phyloP scores from a whole-genome alignment of 495 filamentous ascomycete species.

The Geoglossum glabrum region DNA sequence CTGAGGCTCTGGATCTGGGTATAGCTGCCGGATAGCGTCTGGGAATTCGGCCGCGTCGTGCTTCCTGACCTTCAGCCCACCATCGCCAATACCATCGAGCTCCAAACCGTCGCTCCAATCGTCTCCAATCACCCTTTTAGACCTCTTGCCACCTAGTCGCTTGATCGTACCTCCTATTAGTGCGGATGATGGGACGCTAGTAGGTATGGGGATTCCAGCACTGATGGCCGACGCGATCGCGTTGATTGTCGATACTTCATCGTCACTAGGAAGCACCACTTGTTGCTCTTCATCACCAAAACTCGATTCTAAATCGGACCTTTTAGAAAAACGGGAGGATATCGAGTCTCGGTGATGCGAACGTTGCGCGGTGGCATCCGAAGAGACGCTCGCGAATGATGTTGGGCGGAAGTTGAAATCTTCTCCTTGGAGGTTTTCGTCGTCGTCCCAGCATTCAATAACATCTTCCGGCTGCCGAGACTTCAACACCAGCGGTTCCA shows the following conservation, averaged over 20 bases:
- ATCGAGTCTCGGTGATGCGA: slow-evolving; percentile 50
- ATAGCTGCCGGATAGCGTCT: slow-evolving; percentile 45
- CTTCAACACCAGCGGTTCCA: background rate
- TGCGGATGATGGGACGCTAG: slow-evolving; percentile 81
- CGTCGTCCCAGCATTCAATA: slow-evolving; percentile 80
- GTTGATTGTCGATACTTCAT: slow-evolving; percentile 58
- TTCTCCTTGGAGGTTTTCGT: slow-evolving; percentile 59
- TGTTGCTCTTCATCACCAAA: slow-evolving; percentile 72
- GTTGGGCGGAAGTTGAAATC: slow-evolving; percentile 45
- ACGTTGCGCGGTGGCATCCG: slow-evolving; percentile 24
- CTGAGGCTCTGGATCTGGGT: slow-evolving; percentile 17
- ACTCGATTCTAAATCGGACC: slow-evolving; percentile 59
- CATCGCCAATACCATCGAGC: slow-evolving; percentile 27
- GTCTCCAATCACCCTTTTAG: slow-evolving; percentile 54
- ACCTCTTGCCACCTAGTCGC: slow-evolving; percentile 62
- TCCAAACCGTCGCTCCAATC: slow-evolving; percentile 90
- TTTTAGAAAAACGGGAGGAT: slow-evolving; percentile 48
- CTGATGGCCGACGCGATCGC: slow-evolving; percentile 71
- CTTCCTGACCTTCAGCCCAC: slow-evolving; percentile 40
- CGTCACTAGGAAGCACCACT: slow-evolving; percentile 50
- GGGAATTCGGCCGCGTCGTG: slow-evolving; percentile 41
- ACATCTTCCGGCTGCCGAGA: slow-evolving; percentile 7
- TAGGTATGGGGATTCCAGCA: slow-evolving; percentile 81
- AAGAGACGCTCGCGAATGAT: slow-evolving; percentile 34
- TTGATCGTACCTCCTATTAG: slow-evolving; percentile 89